Conservation (phyloP, 768 basidiomycete species). For the Lyophyllum semitale region DNA sequence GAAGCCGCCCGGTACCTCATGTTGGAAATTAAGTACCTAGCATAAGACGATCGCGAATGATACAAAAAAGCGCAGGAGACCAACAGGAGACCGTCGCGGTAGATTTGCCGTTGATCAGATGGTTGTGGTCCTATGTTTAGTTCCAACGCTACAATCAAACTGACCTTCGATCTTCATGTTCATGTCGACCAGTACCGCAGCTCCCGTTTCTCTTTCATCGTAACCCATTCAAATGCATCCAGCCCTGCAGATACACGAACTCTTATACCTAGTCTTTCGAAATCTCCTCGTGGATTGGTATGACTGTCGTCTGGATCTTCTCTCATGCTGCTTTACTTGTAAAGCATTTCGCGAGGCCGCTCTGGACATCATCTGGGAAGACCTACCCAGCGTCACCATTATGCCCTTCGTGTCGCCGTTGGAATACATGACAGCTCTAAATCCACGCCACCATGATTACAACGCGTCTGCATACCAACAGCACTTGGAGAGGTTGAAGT, state of each 20-base stretch:
- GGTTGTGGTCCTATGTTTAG: too few species aligned
- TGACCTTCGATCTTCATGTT: too few species aligned
- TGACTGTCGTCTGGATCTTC: neutral
- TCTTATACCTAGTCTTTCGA: constrained; percentile 1
- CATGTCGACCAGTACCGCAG: too few species aligned
- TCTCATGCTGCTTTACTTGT: constrained; percentile 9
- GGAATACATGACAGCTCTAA: neutral
- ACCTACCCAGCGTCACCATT: neutral
- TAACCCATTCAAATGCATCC: constrained; percentile 1
- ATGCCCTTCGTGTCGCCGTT: constrained; percentile 1
- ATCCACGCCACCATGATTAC: neutral
- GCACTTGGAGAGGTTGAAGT: constrained; percentile 8
- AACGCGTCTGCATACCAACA: neutral
- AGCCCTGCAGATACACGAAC: constrained; percentile 6
- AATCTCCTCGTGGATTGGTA: neutral
- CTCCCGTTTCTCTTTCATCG: neutral
- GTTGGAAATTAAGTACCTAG: too few species aligned
- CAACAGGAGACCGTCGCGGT: too few species aligned
- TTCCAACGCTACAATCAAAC: too few species aligned
- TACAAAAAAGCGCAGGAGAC: too few species aligned
- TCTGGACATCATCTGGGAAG: constrained; percentile 9
- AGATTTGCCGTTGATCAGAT: too few species aligned
- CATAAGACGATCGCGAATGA: too few species aligned
- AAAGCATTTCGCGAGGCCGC: constrained; percentile 8
- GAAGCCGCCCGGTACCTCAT: too few species aligned